Evolutionary conservation across 768 basidiomycete species (phyloP).

Genomic region (Mycena filopes): DNA sequence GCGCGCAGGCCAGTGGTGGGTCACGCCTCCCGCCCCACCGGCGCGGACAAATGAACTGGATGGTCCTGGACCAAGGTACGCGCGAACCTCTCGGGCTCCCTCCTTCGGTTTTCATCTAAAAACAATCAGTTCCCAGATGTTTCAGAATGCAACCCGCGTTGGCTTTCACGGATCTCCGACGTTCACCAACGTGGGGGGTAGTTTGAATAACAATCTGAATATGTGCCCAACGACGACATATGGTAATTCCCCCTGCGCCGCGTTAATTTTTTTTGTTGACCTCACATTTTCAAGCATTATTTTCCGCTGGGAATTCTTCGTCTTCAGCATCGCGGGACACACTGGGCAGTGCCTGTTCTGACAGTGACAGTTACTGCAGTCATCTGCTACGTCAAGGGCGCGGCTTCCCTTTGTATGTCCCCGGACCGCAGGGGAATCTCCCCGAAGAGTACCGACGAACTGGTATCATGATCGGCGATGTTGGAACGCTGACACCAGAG

Average conservation of each 20-base stretch:
- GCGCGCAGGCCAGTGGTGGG: too few relatives aligned
- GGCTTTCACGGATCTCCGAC: conserved; percentile 9
- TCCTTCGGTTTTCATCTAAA: too few relatives aligned
- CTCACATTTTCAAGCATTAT: too few relatives aligned
- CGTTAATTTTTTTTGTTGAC: too few relatives aligned
- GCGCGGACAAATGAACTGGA: too few relatives aligned
- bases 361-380: conserved; percentile 12
- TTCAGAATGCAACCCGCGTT: conserved; percentile 11
- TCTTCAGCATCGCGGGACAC: too few relatives aligned
- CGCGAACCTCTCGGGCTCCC: too few relatives aligned
- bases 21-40: too few relatives aligned
- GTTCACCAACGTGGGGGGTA: conserved; percentile 15
- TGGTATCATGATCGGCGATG: conserved; percentile 46
- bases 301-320: too few relatives aligned
- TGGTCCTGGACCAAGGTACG: too few relatives aligned
- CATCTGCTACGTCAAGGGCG: conserved; percentile 24
- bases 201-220: conserved; percentile 3
- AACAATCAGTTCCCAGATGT: conserved; percentile 18
- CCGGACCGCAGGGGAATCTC: conserved; percentile 37
- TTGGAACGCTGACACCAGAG: conserved; percentile 43
- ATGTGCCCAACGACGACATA: not conserved
- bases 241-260: too few relatives aligned
- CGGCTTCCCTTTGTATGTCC: conserved; percentile 45
- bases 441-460: conserved; percentile 32
- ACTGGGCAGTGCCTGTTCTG: not conserved